Evolutionary conservation across 306 rosid species (phyloP).

Genomic region (Heteromeles arbutifolia): DNA sequence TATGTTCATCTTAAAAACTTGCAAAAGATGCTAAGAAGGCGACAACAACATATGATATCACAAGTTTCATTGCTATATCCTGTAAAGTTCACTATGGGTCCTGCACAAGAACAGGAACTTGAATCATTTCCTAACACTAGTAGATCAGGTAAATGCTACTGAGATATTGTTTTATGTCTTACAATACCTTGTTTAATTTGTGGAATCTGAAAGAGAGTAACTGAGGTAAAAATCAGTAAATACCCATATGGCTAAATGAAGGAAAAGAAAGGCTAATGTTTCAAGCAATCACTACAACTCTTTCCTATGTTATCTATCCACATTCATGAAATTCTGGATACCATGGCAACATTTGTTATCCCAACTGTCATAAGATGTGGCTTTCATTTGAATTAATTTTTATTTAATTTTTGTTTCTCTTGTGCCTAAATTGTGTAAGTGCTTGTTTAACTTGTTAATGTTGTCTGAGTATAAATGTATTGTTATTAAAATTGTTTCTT

Average conservation of each 20-base stretch:
- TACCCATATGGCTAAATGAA: not conserved
- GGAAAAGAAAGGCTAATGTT: not conserved
- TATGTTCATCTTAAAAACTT: slow-evolving; percentile 52
- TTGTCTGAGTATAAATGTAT: not conserved
- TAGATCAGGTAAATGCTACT: slow-evolving; percentile 42
- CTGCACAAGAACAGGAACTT: slow-evolving; percentile 88
- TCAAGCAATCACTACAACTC: not conserved
- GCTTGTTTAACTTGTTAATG: not conserved
- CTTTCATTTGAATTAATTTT: not conserved
- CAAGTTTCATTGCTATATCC: slow-evolving; percentile 87
- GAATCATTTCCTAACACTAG: slow-evolving; percentile 76
- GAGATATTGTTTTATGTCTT: not conserved
- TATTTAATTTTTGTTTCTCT: not conserved
- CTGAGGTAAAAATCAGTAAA: not conserved
- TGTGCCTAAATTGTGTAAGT: not conserved
- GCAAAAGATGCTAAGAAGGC: slow-evolving; percentile 57
- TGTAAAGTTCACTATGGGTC: slow-evolving; percentile 65
- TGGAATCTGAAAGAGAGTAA: not conserved
- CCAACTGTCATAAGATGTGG: not conserved
- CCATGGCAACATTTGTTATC: not conserved
- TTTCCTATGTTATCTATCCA: not conserved
- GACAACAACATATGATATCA: slow-evolving; percentile 74
- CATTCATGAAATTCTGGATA: not conserved
- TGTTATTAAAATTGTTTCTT: not conserved
- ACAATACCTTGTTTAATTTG: not conserved